Conservation (phyloP, 768 basidiomycete species). For the Calocera viscosa region DNA sequence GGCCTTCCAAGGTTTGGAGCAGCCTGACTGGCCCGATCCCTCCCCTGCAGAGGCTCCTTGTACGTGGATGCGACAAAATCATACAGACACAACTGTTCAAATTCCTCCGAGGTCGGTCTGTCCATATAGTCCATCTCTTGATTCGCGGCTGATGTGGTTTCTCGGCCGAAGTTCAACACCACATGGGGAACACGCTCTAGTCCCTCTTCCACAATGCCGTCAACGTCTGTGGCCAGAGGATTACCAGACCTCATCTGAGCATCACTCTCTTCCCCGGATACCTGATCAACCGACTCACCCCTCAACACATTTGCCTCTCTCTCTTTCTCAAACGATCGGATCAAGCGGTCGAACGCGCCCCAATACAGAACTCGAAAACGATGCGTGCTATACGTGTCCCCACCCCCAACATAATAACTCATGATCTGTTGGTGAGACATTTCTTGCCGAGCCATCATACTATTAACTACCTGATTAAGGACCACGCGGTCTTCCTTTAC, state of each 20-base stretch:
- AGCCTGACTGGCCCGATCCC: too few species aligned
- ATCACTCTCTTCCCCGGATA: too few species aligned
- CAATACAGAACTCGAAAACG: constrained; percentile 29
- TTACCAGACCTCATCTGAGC: too few species aligned
- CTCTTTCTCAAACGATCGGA: constrained; percentile 22
- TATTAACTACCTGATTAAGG: constrained; percentile 30
- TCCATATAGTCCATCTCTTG: background rate
- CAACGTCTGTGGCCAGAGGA: too few species aligned
- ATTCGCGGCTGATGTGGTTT: background rate
- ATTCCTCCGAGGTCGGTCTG: background rate
- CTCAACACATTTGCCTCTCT: too few species aligned
- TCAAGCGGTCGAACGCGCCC: constrained; percentile 25
- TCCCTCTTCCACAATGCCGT: too few species aligned
- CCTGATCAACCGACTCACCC: too few species aligned
- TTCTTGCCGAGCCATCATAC: constrained; percentile 32
- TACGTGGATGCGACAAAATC: constrained; percentile 18
- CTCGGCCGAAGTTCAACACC: background rate
- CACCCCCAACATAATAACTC: constrained; percentile 27
- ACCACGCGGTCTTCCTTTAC: constrained; percentile 25
- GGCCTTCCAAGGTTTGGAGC: constrained; percentile 6
- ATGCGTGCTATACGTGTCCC: constrained; percentile 33
- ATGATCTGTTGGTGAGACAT: constrained; percentile 31
- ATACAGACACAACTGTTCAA: background rate
- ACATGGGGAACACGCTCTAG: too few species aligned
- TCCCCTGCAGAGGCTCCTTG: constrained; percentile 12